Conservation (phyloP, 441 rosid species). For the Populus tomentosa region DNA sequence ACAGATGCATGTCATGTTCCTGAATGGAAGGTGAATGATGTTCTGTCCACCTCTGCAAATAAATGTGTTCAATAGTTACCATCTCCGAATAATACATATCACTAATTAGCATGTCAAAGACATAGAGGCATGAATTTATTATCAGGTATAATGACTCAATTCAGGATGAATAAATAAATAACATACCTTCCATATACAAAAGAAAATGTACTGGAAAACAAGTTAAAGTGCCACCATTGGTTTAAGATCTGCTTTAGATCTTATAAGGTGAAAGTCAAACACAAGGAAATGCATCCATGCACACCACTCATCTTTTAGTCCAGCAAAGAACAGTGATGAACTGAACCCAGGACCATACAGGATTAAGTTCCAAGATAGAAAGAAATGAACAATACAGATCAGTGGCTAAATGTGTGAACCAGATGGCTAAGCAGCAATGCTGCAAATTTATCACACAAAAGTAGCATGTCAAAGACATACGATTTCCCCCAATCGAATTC, state of each 20-base stretch:
- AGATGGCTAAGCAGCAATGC: background rate
- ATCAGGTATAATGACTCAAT: background rate
- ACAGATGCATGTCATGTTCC: conserved; percentile 37
- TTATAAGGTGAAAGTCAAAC: background rate
- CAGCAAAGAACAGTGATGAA: background rate
- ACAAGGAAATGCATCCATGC: background rate
- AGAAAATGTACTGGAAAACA: background rate
- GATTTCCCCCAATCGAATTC: background rate
- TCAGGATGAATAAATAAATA: background rate
- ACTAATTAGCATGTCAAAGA: background rate
- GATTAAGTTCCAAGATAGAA: background rate
- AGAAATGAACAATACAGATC: background rate
- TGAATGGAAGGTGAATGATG: conserved; percentile 24
- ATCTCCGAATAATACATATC: conserved; percentile 11
- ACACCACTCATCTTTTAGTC: background rate
- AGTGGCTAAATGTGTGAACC: background rate
- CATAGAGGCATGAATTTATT: background rate
- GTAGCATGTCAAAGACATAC: background rate
- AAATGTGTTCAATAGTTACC: conserved; percentile 12
- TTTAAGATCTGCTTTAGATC: background rate
- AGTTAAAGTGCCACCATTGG: no score
- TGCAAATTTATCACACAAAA: background rate
- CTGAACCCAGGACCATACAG: background rate
- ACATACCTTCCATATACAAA: background rate
- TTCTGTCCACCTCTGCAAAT: conserved; percentile 58